These are phyloP conservation scores for Chamaecyparis obtusa DNA, from an alignment of 75 land plant genomes.

Conservation along the genomic window DNA sequence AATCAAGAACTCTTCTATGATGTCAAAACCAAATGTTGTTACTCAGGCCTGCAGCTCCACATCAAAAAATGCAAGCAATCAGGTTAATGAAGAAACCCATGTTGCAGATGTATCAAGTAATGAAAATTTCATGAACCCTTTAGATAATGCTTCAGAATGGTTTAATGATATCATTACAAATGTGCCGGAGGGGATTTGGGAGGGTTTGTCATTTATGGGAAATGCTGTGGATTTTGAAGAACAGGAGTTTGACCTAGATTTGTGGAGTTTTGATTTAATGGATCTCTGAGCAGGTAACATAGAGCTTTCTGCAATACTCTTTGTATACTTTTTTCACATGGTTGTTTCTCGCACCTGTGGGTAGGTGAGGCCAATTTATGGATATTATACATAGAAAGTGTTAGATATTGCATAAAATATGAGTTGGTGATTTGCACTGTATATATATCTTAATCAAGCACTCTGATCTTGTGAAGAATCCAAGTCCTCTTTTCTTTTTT, in stretches of 20 bases:
- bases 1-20: background rate
- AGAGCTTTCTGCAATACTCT: too few relatives aligned
- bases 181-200: background rate
- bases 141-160: background rate
- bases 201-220: background rate
- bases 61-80: background rate
- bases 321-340: too few relatives aligned
- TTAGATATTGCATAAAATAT: too few relatives aligned
- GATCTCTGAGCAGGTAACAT: background rate
- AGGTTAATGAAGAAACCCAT: background rate
- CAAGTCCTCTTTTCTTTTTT: background rate
- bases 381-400: too few relatives aligned
- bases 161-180: background rate
- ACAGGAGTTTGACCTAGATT: background rate
- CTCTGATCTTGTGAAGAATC: background rate
- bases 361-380: too few relatives aligned
- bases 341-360: too few relatives aligned
- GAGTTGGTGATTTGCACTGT: background rate
- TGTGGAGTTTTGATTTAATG: background rate
- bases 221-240: background rate
- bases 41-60: background rate
- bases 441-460: background rate
- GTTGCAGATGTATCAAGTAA: background rate
- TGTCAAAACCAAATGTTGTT: background rate
- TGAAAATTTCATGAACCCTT: background rate